Base-by-base conservation (phyloP, 2,329 filamentous ascomycete species). In the Pezicula radicicola region DNA sequence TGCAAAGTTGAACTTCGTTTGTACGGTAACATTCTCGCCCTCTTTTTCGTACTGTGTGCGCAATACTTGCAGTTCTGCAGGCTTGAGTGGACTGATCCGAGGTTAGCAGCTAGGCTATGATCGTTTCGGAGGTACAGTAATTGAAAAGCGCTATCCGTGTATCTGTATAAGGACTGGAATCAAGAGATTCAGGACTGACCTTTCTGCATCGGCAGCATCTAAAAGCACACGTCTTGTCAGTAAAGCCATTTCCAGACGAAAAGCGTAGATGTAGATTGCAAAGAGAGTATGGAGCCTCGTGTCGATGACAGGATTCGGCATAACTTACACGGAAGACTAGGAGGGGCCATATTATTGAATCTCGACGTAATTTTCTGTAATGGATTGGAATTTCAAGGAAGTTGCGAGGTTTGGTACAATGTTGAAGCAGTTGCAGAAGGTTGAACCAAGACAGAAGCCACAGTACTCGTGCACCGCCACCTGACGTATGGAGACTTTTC, bases 1-100 rank as follows among this genome's bases (percentile, higher is more conserved):
- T 68, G 94, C 93, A 72, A 93, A 97, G 84, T 99, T 99, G 83
- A 99, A 99, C 70, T 97, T 97, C 56, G 94, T 99, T 73, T 99
- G 94, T 39, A 99, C 83, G 54, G 93, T 92, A 55, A 96, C 93
- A 77, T 96, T 95, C 65, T 96, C 90, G 61, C 93, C 94, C 75
- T 99, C 94, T 69, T 96, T 96, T 69, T 97, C 93, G 70, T 94
- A 99, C 71, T 99, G 94, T 55, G 89, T 80, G 59, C 93, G 89
- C 49, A 99, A 81, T 57, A 97, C 94, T 70, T 92, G 86, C 55
- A 99, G 87, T 73, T 99, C 94, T 47, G 90, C 88, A 51, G 90
- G 84, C 74, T 94, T 95, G 57, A 99, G 81, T 61, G 94, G 89
- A 68, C 91, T 94, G 62, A 49, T n/a, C 18, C 28, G 6, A 43